phyloP scores from a whole-genome alignment of 2,329 filamentous ascomycete species.

The Cladophialophora yegresii region DNA sequence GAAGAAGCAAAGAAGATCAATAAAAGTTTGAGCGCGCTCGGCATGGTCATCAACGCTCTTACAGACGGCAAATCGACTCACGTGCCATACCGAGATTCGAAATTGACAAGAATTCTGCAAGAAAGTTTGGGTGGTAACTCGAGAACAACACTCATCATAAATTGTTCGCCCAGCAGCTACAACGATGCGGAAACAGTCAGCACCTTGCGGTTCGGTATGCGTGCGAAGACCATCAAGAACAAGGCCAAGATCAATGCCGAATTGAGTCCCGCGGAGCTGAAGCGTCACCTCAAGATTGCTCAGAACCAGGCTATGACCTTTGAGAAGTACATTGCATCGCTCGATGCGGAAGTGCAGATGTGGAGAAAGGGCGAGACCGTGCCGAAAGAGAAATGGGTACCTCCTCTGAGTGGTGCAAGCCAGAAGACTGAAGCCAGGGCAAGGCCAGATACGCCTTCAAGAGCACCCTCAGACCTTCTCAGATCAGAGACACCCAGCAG shows the following conservation, averaged over 20 bases:
- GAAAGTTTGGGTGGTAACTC: constrained; percentile 97
- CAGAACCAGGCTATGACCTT: constrained; percentile 87
- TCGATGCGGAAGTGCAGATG: constrained; percentile 80
- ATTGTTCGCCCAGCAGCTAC: constrained; percentile 98
- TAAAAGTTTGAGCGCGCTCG: constrained; percentile 95
- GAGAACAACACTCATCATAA: constrained; percentile 96
- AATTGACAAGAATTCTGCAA: constrained; percentile 94
- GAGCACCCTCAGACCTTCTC: constrained; percentile 55
- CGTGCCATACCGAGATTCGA: constrained; percentile 95
- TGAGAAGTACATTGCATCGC: constrained; percentile 76
- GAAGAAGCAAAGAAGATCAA: constrained; percentile 99
- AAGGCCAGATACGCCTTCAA: constrained; percentile 61
- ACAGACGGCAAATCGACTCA: constrained; percentile 97
- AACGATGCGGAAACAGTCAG: constrained; percentile 94
- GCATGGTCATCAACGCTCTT: constrained; percentile 98
- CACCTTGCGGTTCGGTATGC: constrained; percentile 89
- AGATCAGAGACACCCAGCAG: constrained; percentile 55
- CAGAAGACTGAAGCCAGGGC: constrained; percentile 51
- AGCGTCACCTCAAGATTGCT: constrained; percentile 86
- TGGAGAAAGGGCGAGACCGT: constrained; percentile 90
- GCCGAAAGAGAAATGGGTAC: constrained; percentile 84
- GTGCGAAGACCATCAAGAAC: constrained; percentile 99
- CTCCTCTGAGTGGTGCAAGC: constrained; percentile 52
- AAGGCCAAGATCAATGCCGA: constrained; percentile 99
- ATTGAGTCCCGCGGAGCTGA: constrained; percentile 92